Evolutionary conservation across 225 moss, liverwort and hornwort genomes (phyloP), one percentile per base, ranked within the genome.

Genomic region (Climacium dendroides): DNA sequence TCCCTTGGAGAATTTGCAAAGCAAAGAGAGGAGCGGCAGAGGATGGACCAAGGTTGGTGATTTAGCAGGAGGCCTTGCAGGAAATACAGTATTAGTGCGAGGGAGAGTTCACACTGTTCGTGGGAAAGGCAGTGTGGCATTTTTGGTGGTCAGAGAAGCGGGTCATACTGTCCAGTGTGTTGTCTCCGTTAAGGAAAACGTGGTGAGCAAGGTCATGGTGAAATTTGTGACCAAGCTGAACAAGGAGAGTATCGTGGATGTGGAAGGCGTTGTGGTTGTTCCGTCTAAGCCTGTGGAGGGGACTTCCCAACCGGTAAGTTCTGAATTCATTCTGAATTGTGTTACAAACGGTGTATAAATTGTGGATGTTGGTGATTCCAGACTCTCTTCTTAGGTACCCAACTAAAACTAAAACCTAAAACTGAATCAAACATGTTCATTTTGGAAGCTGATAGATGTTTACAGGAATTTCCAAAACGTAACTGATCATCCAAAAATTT

Each of bases 161-260:
- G 96, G 96, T 25, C 91, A 90, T 39, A 98, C 98, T 9, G 97
- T 98, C 30, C 97, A 98, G 90, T 94, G 95, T 83, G 91, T 98
- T 86, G 90, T 92, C 32, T 89, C 86, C 11, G 79, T 94, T 25
- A 87, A 80, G 23, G 96, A 97, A 41, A 87, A 88, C 28, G 85
- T 92, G 60, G 91, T 96, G 58, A 97, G 97, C 88, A 98, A 97
- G 89, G 94, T 91, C 24, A 97, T 97, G 97, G 79, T 97, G 14
- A 98, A 97, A 83, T 98, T 91, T 80, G 96, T 94, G 39, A 88
- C 88, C 4, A 88, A 94, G 71, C 74, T 98, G 78, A 98, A 86
- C 86, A 97, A 96, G 85, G 97, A 98, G 89, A 94, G 93, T 45
- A 93, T 97, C 53, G 94, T 97, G 50, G 98, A 98, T 79, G 95